These are phyloP conservation scores for Choricystis sp. DNA, from an alignment of 139 green algal genomes.

Conservation along the genomic window DNA sequence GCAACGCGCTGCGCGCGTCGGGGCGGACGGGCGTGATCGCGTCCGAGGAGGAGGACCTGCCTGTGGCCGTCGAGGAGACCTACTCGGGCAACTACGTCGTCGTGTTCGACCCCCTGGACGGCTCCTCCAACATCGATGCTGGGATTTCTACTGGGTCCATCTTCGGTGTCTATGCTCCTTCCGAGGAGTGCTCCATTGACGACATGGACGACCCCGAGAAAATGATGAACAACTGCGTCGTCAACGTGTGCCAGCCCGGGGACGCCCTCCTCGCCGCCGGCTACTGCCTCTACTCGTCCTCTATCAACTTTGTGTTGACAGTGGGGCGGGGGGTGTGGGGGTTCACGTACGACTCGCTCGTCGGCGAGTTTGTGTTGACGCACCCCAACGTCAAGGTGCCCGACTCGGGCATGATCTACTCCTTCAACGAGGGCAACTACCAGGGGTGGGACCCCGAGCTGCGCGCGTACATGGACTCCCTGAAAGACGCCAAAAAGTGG, in stretches of 20 bases:
- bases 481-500: slow-evolving; percentile 54
- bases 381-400: slow-evolving; percentile 69
- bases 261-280: slow-evolving; percentile 69
- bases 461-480: slow-evolving; percentile 63
- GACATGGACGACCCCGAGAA: slow-evolving; percentile 52
- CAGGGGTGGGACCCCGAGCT: slow-evolving; percentile 49
- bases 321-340: slow-evolving; percentile 82
- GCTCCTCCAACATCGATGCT: slow-evolving; percentile 96
- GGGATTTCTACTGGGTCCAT: slow-evolving; percentile 91
- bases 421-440: slow-evolving; percentile 99
- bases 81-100: slow-evolving; percentile 93
- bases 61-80: slow-evolving; percentile 86
- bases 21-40: slow-evolving; percentile 65
- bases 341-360: slow-evolving; percentile 78
- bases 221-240: slow-evolving; percentile 65
- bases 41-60: slow-evolving; percentile 93
- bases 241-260: slow-evolving; percentile 86
- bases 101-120: slow-evolving; percentile 96
- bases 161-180: slow-evolving; percentile 86
- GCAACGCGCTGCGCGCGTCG: slow-evolving; percentile 57
- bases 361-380: slow-evolving; percentile 83
- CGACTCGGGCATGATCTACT: slow-evolving; percentile 92
- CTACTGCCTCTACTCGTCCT: slow-evolving; percentile 90
- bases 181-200: slow-evolving; percentile 56
- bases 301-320: slow-evolving; percentile 79